phyloP scores from a whole-genome alignment of 1,139 yeast genomes.

The Lodderomyces oxycetoniae region DNA sequence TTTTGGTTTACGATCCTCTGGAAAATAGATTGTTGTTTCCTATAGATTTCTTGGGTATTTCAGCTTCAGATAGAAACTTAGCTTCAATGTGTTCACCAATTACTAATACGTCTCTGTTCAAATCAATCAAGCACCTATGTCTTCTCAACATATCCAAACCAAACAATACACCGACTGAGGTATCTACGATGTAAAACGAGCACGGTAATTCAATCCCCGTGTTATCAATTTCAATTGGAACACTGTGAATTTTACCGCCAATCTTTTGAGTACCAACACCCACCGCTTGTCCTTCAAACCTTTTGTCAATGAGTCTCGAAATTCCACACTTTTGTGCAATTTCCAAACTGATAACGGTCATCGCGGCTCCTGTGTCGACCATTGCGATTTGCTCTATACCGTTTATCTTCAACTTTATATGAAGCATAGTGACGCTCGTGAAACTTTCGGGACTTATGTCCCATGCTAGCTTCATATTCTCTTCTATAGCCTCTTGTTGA shows the following conservation, averaged over 20 bases:
- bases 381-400: conserved; percentile 83
- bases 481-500: conserved; percentile 69
- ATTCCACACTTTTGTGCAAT: conserved; percentile 74
- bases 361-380: conserved; percentile 95
- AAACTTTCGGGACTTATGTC: conserved; percentile 91
- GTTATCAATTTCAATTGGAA: conserved; percentile 74
- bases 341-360: conserved; percentile 73
- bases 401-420: conserved; percentile 70
- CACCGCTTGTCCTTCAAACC: conserved; percentile 76
- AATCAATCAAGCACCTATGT: conserved; percentile 79
- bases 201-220: conserved; percentile 56
- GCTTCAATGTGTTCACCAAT: conserved; percentile 70
- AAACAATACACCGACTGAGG: conserved; percentile 61
- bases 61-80: conserved; percentile 67
- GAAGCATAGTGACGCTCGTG: conserved; percentile 77
- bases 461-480: conserved; percentile 71
- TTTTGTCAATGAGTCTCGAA: conserved; percentile 68
- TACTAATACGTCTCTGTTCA: conserved; percentile 59
- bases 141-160: conserved; percentile 83
- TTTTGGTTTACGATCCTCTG: conserved; percentile 6
- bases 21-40: conserved; percentile 16
- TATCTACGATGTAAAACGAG: conserved; percentile 76
- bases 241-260: conserved; percentile 82
- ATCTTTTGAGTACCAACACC: conserved; percentile 88
- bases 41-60: conserved; percentile 48